Evolutionary conservation across 352 stramenopile species (phyloP).

Genomic region (Phytophthora vignae): DNA sequence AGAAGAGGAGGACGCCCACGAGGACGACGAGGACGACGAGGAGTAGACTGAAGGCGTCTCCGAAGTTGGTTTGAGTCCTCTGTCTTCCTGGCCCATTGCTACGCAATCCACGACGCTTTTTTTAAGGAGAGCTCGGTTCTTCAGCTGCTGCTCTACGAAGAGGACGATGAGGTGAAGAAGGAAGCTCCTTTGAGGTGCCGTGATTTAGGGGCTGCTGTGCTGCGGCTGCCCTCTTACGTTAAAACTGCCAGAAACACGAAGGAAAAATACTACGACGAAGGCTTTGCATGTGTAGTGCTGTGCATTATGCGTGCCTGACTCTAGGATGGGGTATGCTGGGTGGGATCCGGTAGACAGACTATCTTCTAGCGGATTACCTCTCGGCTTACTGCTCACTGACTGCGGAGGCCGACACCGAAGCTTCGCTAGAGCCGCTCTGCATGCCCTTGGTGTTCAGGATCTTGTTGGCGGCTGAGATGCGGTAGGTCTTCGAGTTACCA

Average conservation of each 20-base stretch:
- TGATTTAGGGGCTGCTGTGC: constrained; percentile 1
- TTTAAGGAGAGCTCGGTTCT: neutral
- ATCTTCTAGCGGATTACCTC: constrained; percentile 17
- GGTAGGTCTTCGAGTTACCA: constrained; percentile 89
- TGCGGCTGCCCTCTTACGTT: constrained; percentile 20
- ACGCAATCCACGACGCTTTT: constrained; percentile 22
- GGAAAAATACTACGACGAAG: constrained; percentile 31
- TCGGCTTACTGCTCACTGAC: constrained; percentile 16
- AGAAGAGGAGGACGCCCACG: constrained; percentile 45
- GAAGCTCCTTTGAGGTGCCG: neutral
- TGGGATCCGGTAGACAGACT: neutral
- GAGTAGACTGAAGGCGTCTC: constrained; percentile 22
- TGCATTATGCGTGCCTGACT: constrained; percentile 1
- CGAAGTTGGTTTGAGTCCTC: constrained; percentile 3
- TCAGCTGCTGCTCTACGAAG: constrained; percentile 8
- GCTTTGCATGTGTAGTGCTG: constrained; percentile 8
- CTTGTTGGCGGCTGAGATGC: constrained; percentile 80
- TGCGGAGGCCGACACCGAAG: constrained; percentile 16
- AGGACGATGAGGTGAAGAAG: neutral
- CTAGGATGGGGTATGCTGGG: constrained; percentile 2
- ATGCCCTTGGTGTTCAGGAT: constrained; percentile 67
- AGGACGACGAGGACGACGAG: constrained; percentile 46
- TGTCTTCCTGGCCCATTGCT: constrained; percentile 12
- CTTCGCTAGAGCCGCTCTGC: constrained; percentile 12
- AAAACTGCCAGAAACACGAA: constrained; percentile 44